Base-by-base conservation (phyloP, 164 flowering plant species). In the Hamamelis virginiana region DNA sequence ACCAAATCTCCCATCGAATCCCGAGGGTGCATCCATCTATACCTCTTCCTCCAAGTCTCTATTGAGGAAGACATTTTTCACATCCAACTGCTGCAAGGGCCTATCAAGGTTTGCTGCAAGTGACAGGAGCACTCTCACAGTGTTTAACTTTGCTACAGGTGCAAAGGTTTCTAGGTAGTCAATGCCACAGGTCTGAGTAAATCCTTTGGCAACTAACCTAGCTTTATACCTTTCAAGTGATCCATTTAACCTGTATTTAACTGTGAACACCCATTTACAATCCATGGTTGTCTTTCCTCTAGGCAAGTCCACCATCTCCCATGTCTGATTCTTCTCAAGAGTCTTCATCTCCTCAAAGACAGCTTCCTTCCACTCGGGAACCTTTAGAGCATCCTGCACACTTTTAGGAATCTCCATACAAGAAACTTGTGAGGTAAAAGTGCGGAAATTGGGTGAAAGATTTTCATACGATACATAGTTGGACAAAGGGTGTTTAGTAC, bases 111-210 rank as follows among this genome's bases (percentile, higher is more conserved):
- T 16, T 0, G 57, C 22, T 0, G 58, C 64, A 0, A 68, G 0
- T 0, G 65, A 15, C 0, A 68, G n/a, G 21, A 59, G 1, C 1
- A 26, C n/a, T 12, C 22, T 9, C 3, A 68, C 9, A 25, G 58
- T 46, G 9, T 64, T 46, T 22, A 59, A 47, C 45, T 68, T 68
- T 4, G 41, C 56, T 0, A 67, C 62, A 11, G 33, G 33, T 11
- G 33, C 46, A 58, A 68, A 68, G 2, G 70, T 68, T n/a, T 68
- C 65, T 1, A 0, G 22, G 18, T 13, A 68, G n/a, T 68, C 65
- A 8, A 59, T 13, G 1, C 65, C 57, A 15, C 25, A 26, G 2
- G 0, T 47, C 12, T 68, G 71, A 8, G 11, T 22, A 57, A 9
- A 33, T 1, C 65, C 38, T 46, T 47, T 15, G 16, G 45, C 22